Percentiles rank a stretch among this genome's conserved stretches.
Evolutionary conservation across 371 early-diverging fungal species (phyloP).

Genomic region (Actinomucor elegans): DNA sequence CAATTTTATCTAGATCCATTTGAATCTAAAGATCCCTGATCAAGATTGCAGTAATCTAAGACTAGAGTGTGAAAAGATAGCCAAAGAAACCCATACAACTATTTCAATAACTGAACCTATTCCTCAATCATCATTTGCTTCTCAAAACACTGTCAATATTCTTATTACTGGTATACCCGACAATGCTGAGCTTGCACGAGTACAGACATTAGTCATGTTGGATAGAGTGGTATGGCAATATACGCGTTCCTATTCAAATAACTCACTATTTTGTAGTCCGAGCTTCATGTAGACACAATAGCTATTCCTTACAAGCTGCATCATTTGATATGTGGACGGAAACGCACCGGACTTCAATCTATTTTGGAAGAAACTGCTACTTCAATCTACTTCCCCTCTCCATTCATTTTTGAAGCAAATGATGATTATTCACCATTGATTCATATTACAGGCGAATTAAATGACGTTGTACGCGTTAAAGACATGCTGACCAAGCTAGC

Average conservation of each 20-base stretch:
- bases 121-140: slow-evolving; percentile 35
- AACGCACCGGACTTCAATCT: slow-evolving; percentile 56
- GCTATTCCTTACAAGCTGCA: slow-evolving; percentile 43
- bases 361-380: slow-evolving; percentile 68
- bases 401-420: slow-evolving; percentile 37
- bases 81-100: slow-evolving; percentile 36
- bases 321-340: slow-evolving; percentile 62
- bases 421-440: slow-evolving; percentile 22
- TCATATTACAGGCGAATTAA: slow-evolving; percentile 36
- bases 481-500: slow-evolving; percentile 33
- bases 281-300: slow-evolving; percentile 25
- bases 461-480: slow-evolving; percentile 29
- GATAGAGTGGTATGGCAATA: slow-evolving; percentile 35
- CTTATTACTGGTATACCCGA: slow-evolving; percentile 46
- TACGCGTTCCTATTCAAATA: not conserved
- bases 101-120: slow-evolving; percentile 27
- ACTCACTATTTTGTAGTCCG: slow-evolving; percentile 12
- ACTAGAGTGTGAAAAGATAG: slow-evolving; percentile 38
- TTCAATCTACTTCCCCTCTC: slow-evolving; percentile 67
- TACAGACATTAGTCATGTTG: slow-evolving; percentile 40
- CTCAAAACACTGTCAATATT: slow-evolving; percentile 37
- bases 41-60: slow-evolving; percentile 28
- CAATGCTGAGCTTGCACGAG: slow-evolving; percentile 40
- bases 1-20: slow-evolving; percentile 26
- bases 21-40: slow-evolving; percentile 42